phyloP scores from a whole-genome alignment of 495 filamentous ascomycete species.

The Annulohypoxylon stygium region DNA sequence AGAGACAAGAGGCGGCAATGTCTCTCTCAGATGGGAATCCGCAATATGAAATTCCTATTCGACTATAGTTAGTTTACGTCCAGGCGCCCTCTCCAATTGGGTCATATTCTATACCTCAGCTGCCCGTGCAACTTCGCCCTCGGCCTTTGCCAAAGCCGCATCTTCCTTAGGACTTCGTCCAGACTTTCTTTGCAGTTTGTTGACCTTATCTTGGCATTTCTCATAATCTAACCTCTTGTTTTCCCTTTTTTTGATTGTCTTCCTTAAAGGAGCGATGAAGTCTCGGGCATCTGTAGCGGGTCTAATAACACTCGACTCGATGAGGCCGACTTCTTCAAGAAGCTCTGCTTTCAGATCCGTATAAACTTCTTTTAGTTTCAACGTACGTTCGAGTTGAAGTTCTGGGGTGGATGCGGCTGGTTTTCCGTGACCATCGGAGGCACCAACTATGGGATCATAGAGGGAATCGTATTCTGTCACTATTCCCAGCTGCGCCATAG shows the following conservation, averaged over 20 bases:
- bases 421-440: constrained; percentile 64
- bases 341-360: constrained; percentile 81
- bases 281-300: constrained; percentile 81
- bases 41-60: constrained; percentile 80
- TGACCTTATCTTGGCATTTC: constrained; percentile 78
- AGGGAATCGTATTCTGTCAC: constrained; percentile 79
- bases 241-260: constrained; percentile 91
- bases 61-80: constrained; percentile 22
- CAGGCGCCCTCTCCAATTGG: neutral
- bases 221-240: constrained; percentile 93
- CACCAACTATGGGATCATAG: constrained; percentile 84
- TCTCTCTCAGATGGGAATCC: constrained; percentile 83
- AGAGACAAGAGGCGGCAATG: constrained; percentile 79
- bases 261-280: constrained; percentile 80
- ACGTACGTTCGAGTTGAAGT: constrained; percentile 73
- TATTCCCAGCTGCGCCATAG: constrained; percentile 77
- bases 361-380: constrained; percentile 76
- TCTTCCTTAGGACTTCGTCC: constrained; percentile 84
- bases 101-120: constrained; percentile 67
- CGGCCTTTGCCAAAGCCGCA: constrained; percentile 77
- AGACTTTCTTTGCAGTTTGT: constrained; percentile 76
- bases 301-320: constrained; percentile 79
- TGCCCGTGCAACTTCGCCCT: constrained; percentile 76
- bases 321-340: constrained; percentile 75
- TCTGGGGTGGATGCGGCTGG: constrained; percentile 73